Evolutionary conservation across 495 filamentous ascomycete species (phyloP).

Genomic region (Neurospora sp.): DNA sequence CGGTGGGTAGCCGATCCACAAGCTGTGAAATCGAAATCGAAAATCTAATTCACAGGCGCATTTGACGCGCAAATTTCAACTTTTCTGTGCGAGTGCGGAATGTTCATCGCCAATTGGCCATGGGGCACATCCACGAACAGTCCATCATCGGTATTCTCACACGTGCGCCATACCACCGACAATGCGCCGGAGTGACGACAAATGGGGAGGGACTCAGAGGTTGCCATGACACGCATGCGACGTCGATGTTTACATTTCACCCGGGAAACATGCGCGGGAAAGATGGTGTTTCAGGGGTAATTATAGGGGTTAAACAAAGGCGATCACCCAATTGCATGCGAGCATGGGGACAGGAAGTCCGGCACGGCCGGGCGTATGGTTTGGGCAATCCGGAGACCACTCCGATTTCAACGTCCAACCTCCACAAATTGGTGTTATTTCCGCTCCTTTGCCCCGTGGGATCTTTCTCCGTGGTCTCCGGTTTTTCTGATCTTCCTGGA

Average conservation of each 20-base stretch:
- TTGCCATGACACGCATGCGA: not conserved
- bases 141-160: not conserved
- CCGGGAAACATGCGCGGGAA: not conserved
- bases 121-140: not conserved
- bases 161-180: not conserved
- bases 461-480: not conserved
- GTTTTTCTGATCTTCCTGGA: not conserved
- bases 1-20: not conserved
- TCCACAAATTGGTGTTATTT: not conserved
- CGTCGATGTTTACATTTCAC: not conserved
- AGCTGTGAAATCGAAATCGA: not conserved
- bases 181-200: not conserved
- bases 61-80: not conserved
- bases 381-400: not conserved
- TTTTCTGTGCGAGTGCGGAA: not conserved
- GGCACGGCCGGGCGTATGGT: not conserved
- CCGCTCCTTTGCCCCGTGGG: not conserved
- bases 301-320: not conserved
- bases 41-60: not conserved
- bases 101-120: not conserved
- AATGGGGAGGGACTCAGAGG: not conserved
- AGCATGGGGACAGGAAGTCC: not conserved
- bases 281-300: not conserved
- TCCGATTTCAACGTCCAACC: not conserved
- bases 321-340: not conserved